A percentile compares a stretch with the other conserved stretches of the same genome.
Evolutionary conservation across 306 rosid species (phyloP).

Genomic region (Calophaca sinica): DNA sequence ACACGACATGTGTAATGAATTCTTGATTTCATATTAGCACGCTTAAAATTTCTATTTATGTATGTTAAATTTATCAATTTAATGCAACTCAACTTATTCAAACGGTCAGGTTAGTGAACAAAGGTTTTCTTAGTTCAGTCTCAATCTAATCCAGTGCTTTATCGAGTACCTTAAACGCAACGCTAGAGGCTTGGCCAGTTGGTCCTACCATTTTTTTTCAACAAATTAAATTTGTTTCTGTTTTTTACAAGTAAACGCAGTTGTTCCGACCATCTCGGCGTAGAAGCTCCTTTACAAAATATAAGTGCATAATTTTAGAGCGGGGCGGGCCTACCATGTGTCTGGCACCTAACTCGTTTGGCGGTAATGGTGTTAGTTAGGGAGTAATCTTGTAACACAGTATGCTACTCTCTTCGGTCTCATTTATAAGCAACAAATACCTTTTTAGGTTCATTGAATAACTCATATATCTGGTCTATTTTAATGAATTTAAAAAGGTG

Average conservation of each 20-base stretch:
- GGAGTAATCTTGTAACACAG: neutral
- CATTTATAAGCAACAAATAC: too few relatives aligned
- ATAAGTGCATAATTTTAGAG: neutral
- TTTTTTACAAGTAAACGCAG: too few relatives aligned
- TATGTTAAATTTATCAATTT: too few relatives aligned
- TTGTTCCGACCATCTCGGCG: too few relatives aligned
- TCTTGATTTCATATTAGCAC: too few relatives aligned
- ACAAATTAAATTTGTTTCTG: too few relatives aligned
- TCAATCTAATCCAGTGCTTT: neutral
- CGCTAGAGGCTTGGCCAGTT: neutral
- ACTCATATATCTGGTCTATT: too few relatives aligned
- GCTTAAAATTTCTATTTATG: neutral
- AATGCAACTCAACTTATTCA: neutral
- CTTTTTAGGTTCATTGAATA: too few relatives aligned
- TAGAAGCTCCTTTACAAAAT: too few relatives aligned
- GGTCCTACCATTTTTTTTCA: neutral
- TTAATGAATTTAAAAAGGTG: too few relatives aligned
- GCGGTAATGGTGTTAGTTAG: neutral
- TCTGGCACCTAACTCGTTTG: conserved; percentile 34
- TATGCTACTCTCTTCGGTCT: too few relatives aligned
- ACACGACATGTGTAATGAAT: too few relatives aligned
- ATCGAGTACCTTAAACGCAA: conserved; percentile 4
- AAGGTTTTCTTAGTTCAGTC: neutral
- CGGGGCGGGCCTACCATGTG: conserved; percentile 46
- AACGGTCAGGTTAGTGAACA: neutral